phyloP scores from a whole-genome alignment of 2,329 filamentous ascomycete genomes.

The Penicillium paneum region DNA sequence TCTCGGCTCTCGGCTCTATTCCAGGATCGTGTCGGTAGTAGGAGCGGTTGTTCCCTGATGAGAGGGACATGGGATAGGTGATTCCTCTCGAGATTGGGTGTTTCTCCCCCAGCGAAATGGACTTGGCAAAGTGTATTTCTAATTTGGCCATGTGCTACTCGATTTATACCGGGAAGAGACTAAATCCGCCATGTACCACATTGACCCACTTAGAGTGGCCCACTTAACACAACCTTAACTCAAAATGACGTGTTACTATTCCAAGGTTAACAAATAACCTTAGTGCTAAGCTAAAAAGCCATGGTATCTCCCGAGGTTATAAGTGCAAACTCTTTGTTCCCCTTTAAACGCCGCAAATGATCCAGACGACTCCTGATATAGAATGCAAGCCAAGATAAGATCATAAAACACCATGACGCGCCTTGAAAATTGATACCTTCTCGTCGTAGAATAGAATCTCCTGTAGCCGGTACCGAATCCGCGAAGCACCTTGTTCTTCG shows the following conservation, averaged over 20 bases:
- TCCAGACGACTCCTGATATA: background rate
- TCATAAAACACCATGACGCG: conserved; percentile 58
- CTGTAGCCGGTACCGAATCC: conserved; percentile 58
- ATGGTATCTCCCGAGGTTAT: conserved; percentile 4
- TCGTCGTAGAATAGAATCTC: conserved; percentile 85
- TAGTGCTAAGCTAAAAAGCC: background rate
- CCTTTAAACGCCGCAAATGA: conserved; percentile 3
- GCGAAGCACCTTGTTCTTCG: conserved; percentile 33
- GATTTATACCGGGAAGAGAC: no score
- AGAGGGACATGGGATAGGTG: no score
- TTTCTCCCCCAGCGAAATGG: no score
- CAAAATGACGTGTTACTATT: background rate
- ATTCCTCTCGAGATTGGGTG: no score
- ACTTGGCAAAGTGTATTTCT: no score
- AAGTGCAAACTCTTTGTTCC: background rate
- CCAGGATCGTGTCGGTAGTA: no score
- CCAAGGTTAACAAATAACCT: background rate
- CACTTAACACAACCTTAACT: background rate
- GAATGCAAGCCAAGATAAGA: conserved; percentile 2
- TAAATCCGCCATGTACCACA: background rate
- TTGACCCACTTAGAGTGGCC: background rate
- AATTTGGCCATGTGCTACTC: no score
- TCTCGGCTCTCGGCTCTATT: no score
- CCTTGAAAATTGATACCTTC: conserved; percentile 76
- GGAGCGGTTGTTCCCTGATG: no score